Evolutionary conservation across 305 asterid genomes (phyloP), one percentile per base, ranked within the genome.

Genomic region (Stenogyne calaminthoides): DNA sequence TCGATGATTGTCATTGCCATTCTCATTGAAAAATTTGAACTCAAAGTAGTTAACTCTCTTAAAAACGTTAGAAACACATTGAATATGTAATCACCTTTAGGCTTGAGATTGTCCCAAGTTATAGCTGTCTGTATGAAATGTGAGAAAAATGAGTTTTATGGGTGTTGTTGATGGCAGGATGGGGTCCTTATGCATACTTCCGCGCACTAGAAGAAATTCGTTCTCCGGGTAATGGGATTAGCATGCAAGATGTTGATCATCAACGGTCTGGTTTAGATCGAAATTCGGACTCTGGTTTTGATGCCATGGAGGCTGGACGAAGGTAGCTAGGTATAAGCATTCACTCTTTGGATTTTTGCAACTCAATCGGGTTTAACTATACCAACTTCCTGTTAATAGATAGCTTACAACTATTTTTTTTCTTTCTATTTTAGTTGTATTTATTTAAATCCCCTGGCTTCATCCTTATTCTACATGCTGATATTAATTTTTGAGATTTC

Each of bases 111-210:
- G 29, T 25, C 29, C 25, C 25, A 22, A 22, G 25, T 22, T 22
- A 2, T 25, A 25, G 3, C 29, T 25, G 29, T 25, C 1, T 25
- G 2, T 25, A 25, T 25, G 29, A 25, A 25, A 25, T 25, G 29
- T 25, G 29, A 25, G 29, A 25, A 25, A 25, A 25, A 1, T 25
- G 3, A 2, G 2, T 25, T 25, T 2, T 32, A 32, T 32, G 1
- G 36, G 36, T 32, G 62, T 2, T 64, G 5, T 61, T 67, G 73
- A 64, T 70, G 56, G 56, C 85, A 91, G 96, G 97, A 65, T 89
- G 91, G 89, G 84, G 91, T n/a, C 80, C 92, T 0, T 89, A 84
- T 32, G 97, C 96, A 34, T 91, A 89, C 80, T 84, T 85, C 71
- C 92, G 85, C n/a, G 93, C 94, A 27, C 9, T 86, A 77, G 94